These are phyloP conservation scores for Hypoxylon rubiginosum DNA, from an alignment of 2,329 filamentous ascomycete species.

Conservation along the genomic window DNA sequence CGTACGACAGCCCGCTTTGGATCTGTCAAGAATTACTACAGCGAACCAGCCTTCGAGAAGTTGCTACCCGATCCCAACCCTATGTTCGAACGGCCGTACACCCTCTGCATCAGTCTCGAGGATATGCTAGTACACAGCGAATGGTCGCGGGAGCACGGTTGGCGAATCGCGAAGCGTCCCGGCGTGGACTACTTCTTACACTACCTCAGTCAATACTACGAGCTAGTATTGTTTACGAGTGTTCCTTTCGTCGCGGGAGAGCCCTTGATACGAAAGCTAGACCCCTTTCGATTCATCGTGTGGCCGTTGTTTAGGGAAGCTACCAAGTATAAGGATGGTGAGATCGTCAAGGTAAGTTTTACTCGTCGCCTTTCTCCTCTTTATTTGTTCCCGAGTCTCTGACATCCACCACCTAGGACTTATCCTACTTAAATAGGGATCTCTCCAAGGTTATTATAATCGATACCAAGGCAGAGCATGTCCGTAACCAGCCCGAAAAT, in stretches of 20 bases:
- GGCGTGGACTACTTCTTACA: constrained; percentile 97
- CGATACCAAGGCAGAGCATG: constrained; percentile 86
- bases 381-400: neutral
- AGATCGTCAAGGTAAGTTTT: constrained; percentile 87
- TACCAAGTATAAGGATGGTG: constrained; percentile 95
- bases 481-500: constrained; percentile 94
- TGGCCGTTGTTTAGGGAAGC: constrained; percentile 96
- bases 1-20: constrained; percentile 81
- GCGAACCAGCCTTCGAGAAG: constrained; percentile 94
- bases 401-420: constrained; percentile 71
- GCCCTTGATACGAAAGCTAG: constrained; percentile 90
- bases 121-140: constrained; percentile 95
- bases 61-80: constrained; percentile 87
- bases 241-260: constrained; percentile 88
- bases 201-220: constrained; percentile 98
- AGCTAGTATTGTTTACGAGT: constrained; percentile 94
- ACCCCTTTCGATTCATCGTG: constrained; percentile 94
- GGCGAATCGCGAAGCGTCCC: constrained; percentile 93
- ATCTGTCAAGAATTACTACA: constrained; percentile 90
- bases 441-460: constrained; percentile 95
- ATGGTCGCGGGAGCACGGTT: constrained; percentile 94
- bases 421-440: constrained; percentile 97
- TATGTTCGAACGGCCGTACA: constrained; percentile 87
- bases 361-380: neutral
- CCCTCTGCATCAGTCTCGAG: constrained; percentile 90